phyloP scores from a whole-genome alignment of 257 asterid species.

The Schizonepeta tenuifolia region DNA sequence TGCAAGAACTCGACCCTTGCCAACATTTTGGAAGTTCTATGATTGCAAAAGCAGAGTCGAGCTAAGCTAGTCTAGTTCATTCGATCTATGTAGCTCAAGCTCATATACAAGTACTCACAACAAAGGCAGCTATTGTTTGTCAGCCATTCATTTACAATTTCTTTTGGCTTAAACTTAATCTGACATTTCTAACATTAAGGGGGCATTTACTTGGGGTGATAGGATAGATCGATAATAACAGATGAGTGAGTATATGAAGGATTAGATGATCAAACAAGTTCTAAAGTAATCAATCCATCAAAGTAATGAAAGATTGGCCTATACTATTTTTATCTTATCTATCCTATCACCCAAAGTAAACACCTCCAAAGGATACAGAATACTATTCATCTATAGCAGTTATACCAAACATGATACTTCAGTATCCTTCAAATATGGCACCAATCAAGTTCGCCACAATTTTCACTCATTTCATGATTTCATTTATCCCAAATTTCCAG shows the following conservation, averaged over 20 bases:
- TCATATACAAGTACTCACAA: not conserved
- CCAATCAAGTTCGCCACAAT: not conserved
- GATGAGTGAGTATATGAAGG: too few relatives aligned
- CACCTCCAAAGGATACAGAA: too few relatives aligned
- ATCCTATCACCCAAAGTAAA: too few relatives aligned
- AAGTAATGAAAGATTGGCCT: too few relatives aligned
- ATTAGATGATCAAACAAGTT: too few relatives aligned
- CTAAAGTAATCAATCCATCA: too few relatives aligned
- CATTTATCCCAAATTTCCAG: not conserved
- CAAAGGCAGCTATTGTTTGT: not conserved
- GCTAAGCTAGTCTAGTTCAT: not conserved
- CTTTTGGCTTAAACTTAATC: not conserved
- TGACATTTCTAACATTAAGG: not conserved
- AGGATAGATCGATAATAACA: too few relatives aligned
- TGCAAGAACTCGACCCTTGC: not conserved
- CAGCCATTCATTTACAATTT: not conserved
- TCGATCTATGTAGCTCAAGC: not conserved
- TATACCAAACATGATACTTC: not conserved
- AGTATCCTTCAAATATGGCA: not conserved
- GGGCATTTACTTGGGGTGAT: too few relatives aligned
- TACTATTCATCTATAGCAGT: too few relatives aligned
- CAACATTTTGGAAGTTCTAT: not conserved
- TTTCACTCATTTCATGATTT: not conserved
- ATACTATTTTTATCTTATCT: too few relatives aligned
- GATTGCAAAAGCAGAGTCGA: not conserved